A percentile compares a stretch with the other conserved stretches of the same genome.
Evolutionary conservation across 371 early-diverging fungal genomes (phyloP).

Genomic region (Conidiobolus coronatus): DNA sequence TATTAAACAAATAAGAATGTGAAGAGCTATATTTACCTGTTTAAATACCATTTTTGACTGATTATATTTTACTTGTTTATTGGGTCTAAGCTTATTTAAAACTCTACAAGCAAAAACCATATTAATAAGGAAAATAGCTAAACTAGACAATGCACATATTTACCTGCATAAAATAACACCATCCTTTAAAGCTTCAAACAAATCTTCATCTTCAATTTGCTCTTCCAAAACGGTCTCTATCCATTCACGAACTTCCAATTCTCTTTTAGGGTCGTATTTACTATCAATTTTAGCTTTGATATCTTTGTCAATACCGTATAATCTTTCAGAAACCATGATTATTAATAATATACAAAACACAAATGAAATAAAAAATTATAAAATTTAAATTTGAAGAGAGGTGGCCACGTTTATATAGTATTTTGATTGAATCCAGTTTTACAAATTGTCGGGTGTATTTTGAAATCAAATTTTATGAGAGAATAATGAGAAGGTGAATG

Average conservation of each 20-base stretch:
- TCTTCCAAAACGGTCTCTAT: constrained; percentile 33
- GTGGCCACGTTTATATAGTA: too few relatives aligned
- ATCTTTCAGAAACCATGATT: not conserved
- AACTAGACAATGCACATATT: too few relatives aligned
- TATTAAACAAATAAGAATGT: not conserved
- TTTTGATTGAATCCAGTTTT: too few relatives aligned
- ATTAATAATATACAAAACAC: too few relatives aligned
- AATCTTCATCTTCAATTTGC: constrained; percentile 18
- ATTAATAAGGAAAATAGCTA: not conserved
- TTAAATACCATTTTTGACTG: constrained; percentile 56
- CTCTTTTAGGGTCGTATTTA: constrained; percentile 30
- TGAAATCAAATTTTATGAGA: too few relatives aligned
- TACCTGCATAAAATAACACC: constrained; percentile 68
- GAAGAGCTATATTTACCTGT: constrained; percentile 19
- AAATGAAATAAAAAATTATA: too few relatives aligned
- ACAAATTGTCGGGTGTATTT: too few relatives aligned
- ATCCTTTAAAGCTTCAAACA: constrained; percentile 47
- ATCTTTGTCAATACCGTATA: constrained; percentile 13
- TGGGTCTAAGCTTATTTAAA: constrained; percentile 29
- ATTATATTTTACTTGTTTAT: constrained; percentile 25
- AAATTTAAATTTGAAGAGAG: too few relatives aligned
- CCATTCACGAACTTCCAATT: constrained; percentile 29
- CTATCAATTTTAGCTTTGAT: constrained; percentile 24
- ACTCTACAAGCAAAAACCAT: constrained; percentile 12
- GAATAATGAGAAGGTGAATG: too few relatives aligned